Percentiles rank a stretch among this genome's conserved stretches.
These are phyloP conservation scores for Solanum lycopersicoides DNA, from an alignment of 257 asterid genomes.

Conservation along the genomic window DNA sequence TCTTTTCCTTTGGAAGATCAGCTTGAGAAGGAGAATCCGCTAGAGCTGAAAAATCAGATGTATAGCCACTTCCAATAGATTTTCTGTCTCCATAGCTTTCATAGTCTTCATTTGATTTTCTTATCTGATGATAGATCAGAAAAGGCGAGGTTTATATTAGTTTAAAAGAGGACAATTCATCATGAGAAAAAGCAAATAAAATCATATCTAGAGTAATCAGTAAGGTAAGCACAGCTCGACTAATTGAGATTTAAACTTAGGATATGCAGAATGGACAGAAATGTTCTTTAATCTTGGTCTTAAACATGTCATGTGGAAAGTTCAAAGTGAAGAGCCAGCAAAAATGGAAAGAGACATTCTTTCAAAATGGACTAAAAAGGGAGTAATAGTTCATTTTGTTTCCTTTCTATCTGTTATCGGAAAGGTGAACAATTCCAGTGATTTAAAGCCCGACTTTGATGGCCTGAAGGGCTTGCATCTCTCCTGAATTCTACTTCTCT, in stretches of 20 bases:
- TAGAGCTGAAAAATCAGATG: conserved; percentile 13
- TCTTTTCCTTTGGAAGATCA: conserved; percentile 19
- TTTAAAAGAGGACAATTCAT: neutral
- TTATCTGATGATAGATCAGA: conserved; percentile 34
- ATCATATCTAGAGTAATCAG: neutral
- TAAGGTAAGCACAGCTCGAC: neutral
- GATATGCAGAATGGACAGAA: neutral
- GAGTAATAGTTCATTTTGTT: neutral
- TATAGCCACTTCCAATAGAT: neutral
- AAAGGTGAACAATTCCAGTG: neutral
- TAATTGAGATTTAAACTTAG: neutral
- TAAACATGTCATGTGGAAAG: too few species aligned
- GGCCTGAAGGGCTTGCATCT: neutral
- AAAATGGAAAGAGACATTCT: neutral
- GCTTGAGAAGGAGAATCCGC: conserved; percentile 18
- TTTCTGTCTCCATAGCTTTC: conserved; percentile 26
- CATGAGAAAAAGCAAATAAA: neutral
- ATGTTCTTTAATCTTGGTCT: neutral
- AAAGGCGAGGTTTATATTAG: neutral
- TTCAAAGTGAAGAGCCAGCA: neutral
- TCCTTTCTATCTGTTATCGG: neutral
- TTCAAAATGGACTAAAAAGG: neutral
- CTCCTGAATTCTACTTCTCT: neutral
- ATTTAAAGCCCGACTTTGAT: neutral
- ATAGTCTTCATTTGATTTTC: conserved; percentile 52